Evolutionary conservation across 352 stramenopile genomes (phyloP).

Genomic region (Globisporangium takayamanum): DNA sequence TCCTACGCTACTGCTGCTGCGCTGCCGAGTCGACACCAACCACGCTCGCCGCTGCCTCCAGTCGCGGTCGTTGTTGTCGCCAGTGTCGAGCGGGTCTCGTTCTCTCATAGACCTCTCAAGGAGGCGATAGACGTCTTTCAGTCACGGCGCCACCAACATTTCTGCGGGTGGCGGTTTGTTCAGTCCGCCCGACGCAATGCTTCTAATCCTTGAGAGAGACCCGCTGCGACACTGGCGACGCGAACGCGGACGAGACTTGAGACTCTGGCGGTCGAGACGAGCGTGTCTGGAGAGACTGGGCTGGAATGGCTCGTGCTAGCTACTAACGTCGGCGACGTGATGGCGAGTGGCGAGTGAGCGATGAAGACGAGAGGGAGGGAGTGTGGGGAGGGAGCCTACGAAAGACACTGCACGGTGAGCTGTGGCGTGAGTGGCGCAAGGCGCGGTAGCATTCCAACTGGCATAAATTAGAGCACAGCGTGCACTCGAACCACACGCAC

Average conservation of each 20-base stretch:
- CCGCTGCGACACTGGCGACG: conserved; percentile 5
- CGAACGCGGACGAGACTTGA: background rate
- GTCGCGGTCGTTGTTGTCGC: background rate
- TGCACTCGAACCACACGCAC: background rate
- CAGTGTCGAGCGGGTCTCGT: conserved; percentile 12
- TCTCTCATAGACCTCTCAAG: conserved; percentile 61
- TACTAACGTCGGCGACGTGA: background rate
- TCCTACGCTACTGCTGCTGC: too few relatives aligned
- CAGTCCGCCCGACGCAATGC: conserved; percentile 82
- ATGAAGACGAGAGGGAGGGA: conserved; percentile 11
- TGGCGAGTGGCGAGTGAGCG: background rate
- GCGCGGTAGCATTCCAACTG: conserved; percentile 12
- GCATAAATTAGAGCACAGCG: conserved; percentile 19
- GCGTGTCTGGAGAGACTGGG: too few relatives aligned
- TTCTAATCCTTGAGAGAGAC: conserved; percentile 78
- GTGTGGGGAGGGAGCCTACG: conserved; percentile 27
- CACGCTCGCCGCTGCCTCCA: too few relatives aligned
- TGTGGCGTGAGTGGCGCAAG: conserved; percentile 1
- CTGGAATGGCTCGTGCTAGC: conserved; percentile 1
- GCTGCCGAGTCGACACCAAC: too few relatives aligned
- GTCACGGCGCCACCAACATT: conserved; percentile 76
- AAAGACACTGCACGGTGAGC: conserved; percentile 8
- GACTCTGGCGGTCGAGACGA: too few relatives aligned
- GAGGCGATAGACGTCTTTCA: conserved; percentile 67
- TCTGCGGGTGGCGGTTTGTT: conserved; percentile 72